Evolutionary conservation across 1,139 yeast genomes (phyloP).

Genomic region (Saccharomycopsis crataegensis): DNA sequence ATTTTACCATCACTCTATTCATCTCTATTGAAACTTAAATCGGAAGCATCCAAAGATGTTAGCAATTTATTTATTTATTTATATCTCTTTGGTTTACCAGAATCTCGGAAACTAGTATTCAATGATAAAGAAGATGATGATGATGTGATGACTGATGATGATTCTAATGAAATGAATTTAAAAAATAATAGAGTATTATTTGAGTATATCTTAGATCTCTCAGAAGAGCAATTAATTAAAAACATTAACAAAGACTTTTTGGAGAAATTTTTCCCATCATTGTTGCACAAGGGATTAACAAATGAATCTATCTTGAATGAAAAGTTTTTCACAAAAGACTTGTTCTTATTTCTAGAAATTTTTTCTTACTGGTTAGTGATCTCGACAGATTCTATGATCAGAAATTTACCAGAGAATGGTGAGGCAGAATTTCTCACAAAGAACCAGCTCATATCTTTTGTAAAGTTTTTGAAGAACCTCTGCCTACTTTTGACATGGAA

Average conservation of each 20-base stretch:
- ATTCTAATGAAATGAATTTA: slow-evolving; percentile 4
- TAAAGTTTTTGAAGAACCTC: slow-evolving; percentile 46
- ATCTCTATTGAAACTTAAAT: slow-evolving; percentile 22
- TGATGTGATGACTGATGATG: neutral
- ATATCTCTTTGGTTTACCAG: slow-evolving; percentile 23
- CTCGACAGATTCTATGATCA: slow-evolving; percentile 63
- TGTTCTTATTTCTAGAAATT: slow-evolving; percentile 40
- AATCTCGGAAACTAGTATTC: slow-evolving; percentile 22
- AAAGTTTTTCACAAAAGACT: slow-evolving; percentile 26
- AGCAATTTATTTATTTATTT: slow-evolving; percentile 19
- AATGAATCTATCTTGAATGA: slow-evolving; percentile 3
- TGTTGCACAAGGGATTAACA: neutral
- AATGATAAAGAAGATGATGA: neutral
- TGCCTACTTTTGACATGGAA: slow-evolving; percentile 50
- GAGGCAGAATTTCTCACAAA: slow-evolving; percentile 35
- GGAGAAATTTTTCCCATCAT: slow-evolving; percentile 20
- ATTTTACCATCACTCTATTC: slow-evolving; percentile 22
- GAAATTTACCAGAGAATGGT: slow-evolving; percentile 24
- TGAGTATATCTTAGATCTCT: slow-evolving; percentile 22
- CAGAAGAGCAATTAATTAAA: slow-evolving; percentile 22
- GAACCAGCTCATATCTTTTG: slow-evolving; percentile 39
- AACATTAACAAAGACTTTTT: slow-evolving; percentile 21
- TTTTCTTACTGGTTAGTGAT: slow-evolving; percentile 54
- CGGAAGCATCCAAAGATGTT: slow-evolving; percentile 22
- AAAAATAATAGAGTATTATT: slow-evolving; percentile 23